phyloP scores from a whole-genome alignment of 2,329 filamentous ascomycete genomes.

The Parastagonospora avenae region DNA sequence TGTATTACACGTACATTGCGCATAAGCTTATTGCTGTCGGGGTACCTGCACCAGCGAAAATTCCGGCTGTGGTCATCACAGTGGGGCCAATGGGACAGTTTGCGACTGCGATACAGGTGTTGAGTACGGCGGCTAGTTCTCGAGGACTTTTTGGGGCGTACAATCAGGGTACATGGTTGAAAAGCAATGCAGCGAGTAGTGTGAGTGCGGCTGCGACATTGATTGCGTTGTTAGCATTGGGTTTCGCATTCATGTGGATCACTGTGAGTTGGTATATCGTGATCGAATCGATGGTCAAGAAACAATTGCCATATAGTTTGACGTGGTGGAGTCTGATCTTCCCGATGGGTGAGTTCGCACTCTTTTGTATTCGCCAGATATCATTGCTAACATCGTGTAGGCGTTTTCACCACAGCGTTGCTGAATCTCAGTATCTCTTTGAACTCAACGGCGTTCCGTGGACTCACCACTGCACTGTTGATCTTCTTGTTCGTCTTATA shows the following conservation, averaged over 20 bases:
- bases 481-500: conserved; percentile 19
- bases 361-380: neutral
- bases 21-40: conserved; percentile 22
- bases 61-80: conserved; percentile 14
- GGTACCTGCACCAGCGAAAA: conserved; percentile 7
- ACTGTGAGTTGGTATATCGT: conserved; percentile 20
- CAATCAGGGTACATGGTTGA: conserved; percentile 16
- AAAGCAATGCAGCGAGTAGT: conserved; percentile 12
- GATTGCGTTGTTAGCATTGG: conserved; percentile 14
- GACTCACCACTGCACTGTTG: conserved; percentile 13
- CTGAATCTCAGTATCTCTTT: conserved; percentile 19
- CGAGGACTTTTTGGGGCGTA: conserved; percentile 15
- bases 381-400: neutral
- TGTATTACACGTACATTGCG: conserved; percentile 20
- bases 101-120: conserved; percentile 19
- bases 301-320: conserved; percentile 16
- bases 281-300: conserved; percentile 14
- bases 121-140: conserved; percentile 17
- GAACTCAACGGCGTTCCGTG: conserved; percentile 19
- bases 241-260: conserved; percentile 21
- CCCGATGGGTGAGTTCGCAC: conserved; percentile 15
- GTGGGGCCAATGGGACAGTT: conserved; percentile 24
- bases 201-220: conserved; percentile 11
- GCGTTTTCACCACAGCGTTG: conserved; percentile 18
- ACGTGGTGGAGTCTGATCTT: conserved; percentile 26